Conservation (phyloP, 2,329 filamentous ascomycete genomes). For the Macrophomina tecta region DNA sequence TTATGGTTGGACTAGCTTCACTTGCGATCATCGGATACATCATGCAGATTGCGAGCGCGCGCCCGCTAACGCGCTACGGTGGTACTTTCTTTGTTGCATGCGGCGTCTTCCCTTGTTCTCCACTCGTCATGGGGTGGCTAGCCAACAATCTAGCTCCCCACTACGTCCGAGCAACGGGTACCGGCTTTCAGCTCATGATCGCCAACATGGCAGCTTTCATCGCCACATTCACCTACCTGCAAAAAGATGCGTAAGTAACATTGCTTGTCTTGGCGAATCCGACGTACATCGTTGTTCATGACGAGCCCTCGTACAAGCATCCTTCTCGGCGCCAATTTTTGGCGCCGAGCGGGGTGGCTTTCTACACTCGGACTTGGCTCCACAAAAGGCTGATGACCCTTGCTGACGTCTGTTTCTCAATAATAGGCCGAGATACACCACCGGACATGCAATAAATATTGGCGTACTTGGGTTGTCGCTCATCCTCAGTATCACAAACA, state of each 20-base stretch:
- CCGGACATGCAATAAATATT: slow-evolving; percentile 28
- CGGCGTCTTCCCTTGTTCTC: slow-evolving; percentile 50
- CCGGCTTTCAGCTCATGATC: slow-evolving; percentile 54
- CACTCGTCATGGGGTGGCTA: slow-evolving; percentile 51
- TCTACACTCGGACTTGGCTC: neutral
- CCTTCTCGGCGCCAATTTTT: neutral
- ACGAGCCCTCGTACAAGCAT: neutral
- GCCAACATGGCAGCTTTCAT: slow-evolving; percentile 60
- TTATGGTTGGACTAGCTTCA: slow-evolving; percentile 58
- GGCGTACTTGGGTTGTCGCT: slow-evolving; percentile 30
- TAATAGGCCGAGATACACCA: slow-evolving; percentile 33
- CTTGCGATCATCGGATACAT: slow-evolving; percentile 56
- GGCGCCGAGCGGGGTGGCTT: slow-evolving; percentile 22
- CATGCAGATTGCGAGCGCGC: slow-evolving; percentile 56
- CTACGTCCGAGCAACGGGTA: slow-evolving; percentile 61
- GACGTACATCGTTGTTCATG: slow-evolving; percentile 14
- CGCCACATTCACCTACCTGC: slow-evolving; percentile 58
- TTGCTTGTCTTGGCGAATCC: neutral
- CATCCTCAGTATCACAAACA: slow-evolving; percentile 34
- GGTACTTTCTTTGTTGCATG: slow-evolving; percentile 49
- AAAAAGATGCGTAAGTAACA: slow-evolving; percentile 45
- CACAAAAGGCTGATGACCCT: slow-evolving; percentile 11
- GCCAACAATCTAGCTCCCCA: slow-evolving; percentile 57
- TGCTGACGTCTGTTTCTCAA: neutral
- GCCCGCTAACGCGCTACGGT: slow-evolving; percentile 46